These are phyloP conservation scores for Potentilla sterilis DNA, from an alignment of 306 rosid species.

Conservation along the genomic window DNA sequence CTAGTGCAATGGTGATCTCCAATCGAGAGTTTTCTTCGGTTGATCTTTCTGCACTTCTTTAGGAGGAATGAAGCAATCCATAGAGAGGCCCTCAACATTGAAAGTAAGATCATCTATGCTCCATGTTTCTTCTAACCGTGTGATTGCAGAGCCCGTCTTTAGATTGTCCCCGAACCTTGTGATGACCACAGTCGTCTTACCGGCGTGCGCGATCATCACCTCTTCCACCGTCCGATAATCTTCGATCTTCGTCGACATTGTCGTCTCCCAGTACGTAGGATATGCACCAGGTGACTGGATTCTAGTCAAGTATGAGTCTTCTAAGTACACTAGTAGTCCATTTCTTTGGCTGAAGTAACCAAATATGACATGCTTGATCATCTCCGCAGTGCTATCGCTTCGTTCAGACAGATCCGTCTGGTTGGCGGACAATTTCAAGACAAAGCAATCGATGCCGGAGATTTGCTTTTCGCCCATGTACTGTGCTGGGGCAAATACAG, in stretches of 20 bases:
- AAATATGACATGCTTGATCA: conserved; percentile 79
- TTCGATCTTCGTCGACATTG: conserved; percentile 75
- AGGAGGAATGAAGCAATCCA: conserved; percentile 91
- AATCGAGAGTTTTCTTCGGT: conserved; percentile 44
- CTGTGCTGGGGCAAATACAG: conserved; percentile 70
- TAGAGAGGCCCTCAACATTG: conserved; percentile 74
- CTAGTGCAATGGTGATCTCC: conserved; percentile 52
- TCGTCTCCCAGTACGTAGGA: conserved; percentile 90
- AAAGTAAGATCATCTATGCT: conserved; percentile 84
- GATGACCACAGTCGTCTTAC: conserved; percentile 63
- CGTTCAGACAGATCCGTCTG: conserved; percentile 69
- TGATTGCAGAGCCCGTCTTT: conserved; percentile 59
- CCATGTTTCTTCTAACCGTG: conserved; percentile 81
- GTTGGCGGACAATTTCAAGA: conserved; percentile 72
- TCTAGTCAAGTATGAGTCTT: conserved; percentile 85
- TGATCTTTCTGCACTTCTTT: conserved; percentile 50
- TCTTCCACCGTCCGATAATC: conserved; percentile 74
- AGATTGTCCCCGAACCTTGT: conserved; percentile 76
- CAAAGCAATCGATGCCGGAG: conserved; percentile 64
- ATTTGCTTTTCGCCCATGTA: conserved; percentile 83
- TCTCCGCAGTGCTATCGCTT: conserved; percentile 85
- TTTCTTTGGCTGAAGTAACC: conserved; percentile 90
- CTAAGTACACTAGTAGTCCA: conserved; percentile 66
- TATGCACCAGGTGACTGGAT: conserved; percentile 81
- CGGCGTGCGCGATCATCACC: conserved; percentile 74